These are phyloP conservation scores for Mortierella alpina DNA, from an alignment of 192 early-diverging fungal genomes.

Conservation along the genomic window DNA sequence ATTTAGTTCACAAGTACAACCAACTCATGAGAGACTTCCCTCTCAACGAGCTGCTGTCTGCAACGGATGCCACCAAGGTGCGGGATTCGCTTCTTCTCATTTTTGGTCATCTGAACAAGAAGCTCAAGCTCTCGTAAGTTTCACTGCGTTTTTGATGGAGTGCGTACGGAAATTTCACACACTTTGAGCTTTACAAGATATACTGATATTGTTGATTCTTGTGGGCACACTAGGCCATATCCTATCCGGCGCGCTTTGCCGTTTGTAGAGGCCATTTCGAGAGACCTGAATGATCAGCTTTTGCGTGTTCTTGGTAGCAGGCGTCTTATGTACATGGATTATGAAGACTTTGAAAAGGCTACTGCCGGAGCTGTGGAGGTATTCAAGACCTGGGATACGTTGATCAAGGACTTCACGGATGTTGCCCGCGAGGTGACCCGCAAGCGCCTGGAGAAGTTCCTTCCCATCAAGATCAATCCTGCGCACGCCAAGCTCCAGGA, in stretches of 20 bases:
- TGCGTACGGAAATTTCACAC: no score
- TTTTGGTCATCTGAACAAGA: constrained; percentile 97
- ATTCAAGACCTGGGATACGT: constrained; percentile 94
- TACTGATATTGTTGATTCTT: no score
- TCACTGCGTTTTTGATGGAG: neutral
- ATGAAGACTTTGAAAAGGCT: constrained; percentile 89
- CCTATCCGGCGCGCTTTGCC: constrained; percentile 91
- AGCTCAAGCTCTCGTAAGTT: constrained; percentile 88
- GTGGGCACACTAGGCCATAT: constrained; percentile 64
- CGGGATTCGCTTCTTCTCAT: constrained; percentile 80
- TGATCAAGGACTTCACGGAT: constrained; percentile 95
- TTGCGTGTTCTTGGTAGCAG: constrained; percentile 87
- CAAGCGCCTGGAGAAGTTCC: constrained; percentile 93
- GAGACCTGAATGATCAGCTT: constrained; percentile 94
- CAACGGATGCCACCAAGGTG: constrained; percentile 91
- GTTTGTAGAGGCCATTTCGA: constrained; percentile 94
- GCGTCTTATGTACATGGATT: constrained; percentile 94
- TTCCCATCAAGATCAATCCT: constrained; percentile 93
- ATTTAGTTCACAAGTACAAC: constrained; percentile 89
- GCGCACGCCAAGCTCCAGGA: constrained; percentile 96
- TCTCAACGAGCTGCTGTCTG: constrained; percentile 93
- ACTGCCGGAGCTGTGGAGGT: constrained; percentile 87
- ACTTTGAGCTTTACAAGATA: no score
- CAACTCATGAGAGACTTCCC: constrained; percentile 99
- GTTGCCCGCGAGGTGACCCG: constrained; percentile 95